Evolutionary conservation across 768 basidiomycete species (phyloP).

Genomic region (Lactifluus rugatus): DNA sequence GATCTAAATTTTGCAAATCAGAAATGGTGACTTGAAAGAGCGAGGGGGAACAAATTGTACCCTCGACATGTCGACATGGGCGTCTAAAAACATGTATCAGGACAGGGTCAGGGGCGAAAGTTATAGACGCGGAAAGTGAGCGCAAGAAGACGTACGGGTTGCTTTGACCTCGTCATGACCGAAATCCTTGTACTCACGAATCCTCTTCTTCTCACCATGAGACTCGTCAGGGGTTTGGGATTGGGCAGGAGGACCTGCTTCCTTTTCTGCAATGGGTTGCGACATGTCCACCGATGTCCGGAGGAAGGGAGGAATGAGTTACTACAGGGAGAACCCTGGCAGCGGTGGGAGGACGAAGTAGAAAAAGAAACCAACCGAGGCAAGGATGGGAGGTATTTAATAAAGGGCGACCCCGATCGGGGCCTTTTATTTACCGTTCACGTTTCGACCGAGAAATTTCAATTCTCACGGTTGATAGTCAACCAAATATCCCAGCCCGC

Average conservation of each 20-base stretch:
- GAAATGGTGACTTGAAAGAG: not conserved
- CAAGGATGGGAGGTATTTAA: slow-evolving; percentile 5
- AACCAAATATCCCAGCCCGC: too few species aligned
- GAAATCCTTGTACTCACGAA: slow-evolving; percentile 85
- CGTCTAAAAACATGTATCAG: slow-evolving; percentile 40
- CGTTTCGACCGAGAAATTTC: too few species aligned
- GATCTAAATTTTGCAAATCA: slow-evolving; percentile 34
- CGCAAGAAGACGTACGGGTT: slow-evolving; percentile 43
- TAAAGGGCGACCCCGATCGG: too few species aligned
- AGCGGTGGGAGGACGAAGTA: slow-evolving; percentile 4
- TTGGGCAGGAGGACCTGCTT: slow-evolving; percentile 49
- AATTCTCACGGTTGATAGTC: too few species aligned
- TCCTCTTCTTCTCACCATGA: slow-evolving; percentile 35
- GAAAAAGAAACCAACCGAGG: slow-evolving; percentile 2
- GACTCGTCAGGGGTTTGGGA: slow-evolving; percentile 27
- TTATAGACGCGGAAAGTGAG: not conserved
- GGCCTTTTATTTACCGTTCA: too few species aligned
- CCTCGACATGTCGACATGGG: slow-evolving; percentile 78
- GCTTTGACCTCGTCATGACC: slow-evolving; percentile 59
- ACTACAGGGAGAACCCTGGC: slow-evolving; percentile 14
- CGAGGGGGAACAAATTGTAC: slow-evolving; percentile 29
- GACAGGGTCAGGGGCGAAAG: slow-evolving; percentile 5
- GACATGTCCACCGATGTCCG: slow-evolving; percentile 23
- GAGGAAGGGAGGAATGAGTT: not conserved
- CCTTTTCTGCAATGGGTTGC: slow-evolving; percentile 48